Base-by-base conservation (phyloP, 73 alveolate genomes). In the Paramecium tetraurelia region DNA sequence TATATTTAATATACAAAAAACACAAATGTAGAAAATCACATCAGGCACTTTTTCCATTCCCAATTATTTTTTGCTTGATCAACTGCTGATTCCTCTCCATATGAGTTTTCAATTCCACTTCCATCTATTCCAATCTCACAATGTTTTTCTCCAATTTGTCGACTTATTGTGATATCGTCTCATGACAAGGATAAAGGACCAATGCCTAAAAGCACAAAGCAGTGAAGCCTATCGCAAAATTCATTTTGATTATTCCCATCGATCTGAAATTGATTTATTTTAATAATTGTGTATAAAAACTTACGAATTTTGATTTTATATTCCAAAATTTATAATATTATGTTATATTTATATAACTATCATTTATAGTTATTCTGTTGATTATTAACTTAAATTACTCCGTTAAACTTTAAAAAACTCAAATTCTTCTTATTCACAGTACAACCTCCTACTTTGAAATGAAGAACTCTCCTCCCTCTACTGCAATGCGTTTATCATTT, bases 171-270 rank as follows among this genome's bases (percentile, higher is more conserved):
- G 76, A 11, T 8, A 80, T 80, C 9, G 75, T 63, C 5, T 41
- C 75, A 44, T 80, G 90, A 58, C 90, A 80, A 22, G 90, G 90
- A 35, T 44, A 48, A 5, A 80, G 48, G 21, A 80, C 46, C 12
- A 80, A 46, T 14, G 90, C 90, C 27, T 80, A 46, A 80, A 80
- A 80, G 31, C 90, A 44, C 12, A 80, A 24, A 44, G 76, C 90
- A 10, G 90, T 12, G 22, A 80, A 31, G 3, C 90, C 90, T 1
- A 80, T 41, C 4, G 90, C 90, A 22, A 80, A 80, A 46, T 80
- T 80, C 29, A 80, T 40, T 43, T 48, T 44, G 1, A 24, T 75
- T 33, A 75, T 35, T 38, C 68, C 59, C 87, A 75, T 75, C 33
- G 12, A 16, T 53, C 4, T 8, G 22, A 53, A 12, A 5, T 16